Conservation (phyloP, 2,329 filamentous ascomycete species). For the Xylaria digitata region DNA sequence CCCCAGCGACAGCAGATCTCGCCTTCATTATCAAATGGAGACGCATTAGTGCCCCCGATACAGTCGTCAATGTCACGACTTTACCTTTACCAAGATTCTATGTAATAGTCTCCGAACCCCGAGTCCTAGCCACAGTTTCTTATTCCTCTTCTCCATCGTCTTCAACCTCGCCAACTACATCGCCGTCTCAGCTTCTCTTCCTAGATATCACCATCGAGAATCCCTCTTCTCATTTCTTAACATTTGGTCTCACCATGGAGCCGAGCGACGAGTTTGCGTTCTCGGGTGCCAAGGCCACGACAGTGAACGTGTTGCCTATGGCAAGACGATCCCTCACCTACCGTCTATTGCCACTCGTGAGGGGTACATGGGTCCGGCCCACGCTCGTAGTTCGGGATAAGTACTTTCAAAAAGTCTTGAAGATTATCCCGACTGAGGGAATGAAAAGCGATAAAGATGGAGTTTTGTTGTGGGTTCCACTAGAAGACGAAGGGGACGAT, state of each 20-base stretch:
- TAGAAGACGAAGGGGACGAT: slow-evolving; percentile 51
- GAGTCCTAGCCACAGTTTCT: slow-evolving; percentile 75
- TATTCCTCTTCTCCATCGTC: slow-evolving; percentile 53
- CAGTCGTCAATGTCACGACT: slow-evolving; percentile 68
- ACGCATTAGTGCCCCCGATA: slow-evolving; percentile 54
- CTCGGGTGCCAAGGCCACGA: slow-evolving; percentile 84
- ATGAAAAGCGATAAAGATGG: slow-evolving; percentile 74
- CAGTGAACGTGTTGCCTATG: slow-evolving; percentile 83
- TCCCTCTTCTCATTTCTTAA: slow-evolving; percentile 92
- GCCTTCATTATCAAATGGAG: slow-evolving; percentile 82
- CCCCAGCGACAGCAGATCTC: slow-evolving; percentile 78
- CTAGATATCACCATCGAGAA: slow-evolving; percentile 83
- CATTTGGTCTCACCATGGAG: slow-evolving; percentile 92
- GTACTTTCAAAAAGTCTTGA: slow-evolving; percentile 91
- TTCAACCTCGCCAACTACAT: slow-evolving; percentile 49
- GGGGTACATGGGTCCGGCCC: slow-evolving; percentile 76
- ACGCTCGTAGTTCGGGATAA: slow-evolving; percentile 83
- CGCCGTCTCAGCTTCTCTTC: slow-evolving; percentile 53
- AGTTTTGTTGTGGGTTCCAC: slow-evolving; percentile 71
- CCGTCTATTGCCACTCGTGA: slow-evolving; percentile 74
- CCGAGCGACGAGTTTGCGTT: slow-evolving; percentile 93
- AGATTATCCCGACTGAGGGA: slow-evolving; percentile 81
- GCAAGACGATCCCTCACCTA: slow-evolving; percentile 81
- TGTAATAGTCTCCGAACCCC: slow-evolving; percentile 84
- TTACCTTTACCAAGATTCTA: slow-evolving; percentile 83